Percentiles rank a stretch among this genome's conserved stretches.
These are phyloP conservation scores for Moesziomyces globuligerus DNA, from an alignment of 1,284 basidiomycete species.

Conservation along the genomic window DNA sequence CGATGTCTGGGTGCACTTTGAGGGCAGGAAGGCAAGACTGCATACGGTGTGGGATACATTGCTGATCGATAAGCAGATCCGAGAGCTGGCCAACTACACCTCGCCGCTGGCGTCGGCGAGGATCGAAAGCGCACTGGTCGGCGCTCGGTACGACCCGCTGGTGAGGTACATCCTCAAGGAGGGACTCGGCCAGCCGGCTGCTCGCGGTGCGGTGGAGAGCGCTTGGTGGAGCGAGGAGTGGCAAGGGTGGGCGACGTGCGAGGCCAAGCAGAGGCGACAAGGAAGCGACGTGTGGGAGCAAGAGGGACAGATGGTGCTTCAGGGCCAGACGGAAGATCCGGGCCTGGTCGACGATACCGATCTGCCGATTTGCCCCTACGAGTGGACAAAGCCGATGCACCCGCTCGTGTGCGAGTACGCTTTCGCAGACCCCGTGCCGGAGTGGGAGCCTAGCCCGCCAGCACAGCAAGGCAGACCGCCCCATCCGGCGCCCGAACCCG, in stretches of 20 bases:
- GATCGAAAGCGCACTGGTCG: slow-evolving; percentile 79
- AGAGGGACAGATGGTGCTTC: slow-evolving; percentile 23
- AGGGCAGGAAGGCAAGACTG: slow-evolving; percentile 70
- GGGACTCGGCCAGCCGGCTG: slow-evolving; percentile 70
- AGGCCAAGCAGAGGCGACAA: neutral
- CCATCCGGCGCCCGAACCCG: slow-evolving; percentile 68
- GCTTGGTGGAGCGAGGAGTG: slow-evolving; percentile 50
- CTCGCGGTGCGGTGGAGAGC: neutral
- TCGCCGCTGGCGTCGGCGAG: slow-evolving; percentile 73
- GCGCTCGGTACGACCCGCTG: slow-evolving; percentile 86
- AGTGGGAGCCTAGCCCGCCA: slow-evolving; percentile 13
- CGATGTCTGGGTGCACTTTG: slow-evolving; percentile 69
- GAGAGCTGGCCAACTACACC: slow-evolving; percentile 80
- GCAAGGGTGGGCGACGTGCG: slow-evolving; percentile 59
- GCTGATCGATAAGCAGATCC: slow-evolving; percentile 82
- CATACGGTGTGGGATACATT: slow-evolving; percentile 87
- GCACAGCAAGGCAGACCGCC: slow-evolving; percentile 1
- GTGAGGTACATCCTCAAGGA: slow-evolving; percentile 86
- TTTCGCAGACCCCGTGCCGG: slow-evolving; percentile 75
- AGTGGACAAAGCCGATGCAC: slow-evolving; percentile 57
- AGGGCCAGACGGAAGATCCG: slow-evolving; percentile 12
- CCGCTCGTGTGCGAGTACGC: slow-evolving; percentile 68
- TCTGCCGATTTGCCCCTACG: slow-evolving; percentile 77
- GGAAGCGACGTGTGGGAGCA: neutral
- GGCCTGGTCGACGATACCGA: slow-evolving; percentile 55